A percentile compares a stretch with the other conserved stretches of the same genome.
phyloP scores from a whole-genome alignment of 1,139 yeast genomes.

The Nakaseomyces uthaithaninus region DNA sequence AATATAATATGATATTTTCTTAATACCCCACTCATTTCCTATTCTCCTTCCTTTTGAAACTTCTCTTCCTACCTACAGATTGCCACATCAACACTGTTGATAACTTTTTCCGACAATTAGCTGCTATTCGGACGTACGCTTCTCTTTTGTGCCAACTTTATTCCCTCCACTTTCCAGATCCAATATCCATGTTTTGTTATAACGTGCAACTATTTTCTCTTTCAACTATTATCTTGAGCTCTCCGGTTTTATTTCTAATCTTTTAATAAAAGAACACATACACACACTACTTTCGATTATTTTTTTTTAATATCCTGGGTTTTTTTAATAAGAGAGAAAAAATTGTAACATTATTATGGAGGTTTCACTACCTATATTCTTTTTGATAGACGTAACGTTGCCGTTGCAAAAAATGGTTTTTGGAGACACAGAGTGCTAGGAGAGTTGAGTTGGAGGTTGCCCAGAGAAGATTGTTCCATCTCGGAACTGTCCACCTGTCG shows the following conservation, averaged over 20 bases:
- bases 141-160: too few relatives aligned
- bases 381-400: constrained; percentile 6
- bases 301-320: constrained; percentile 5
- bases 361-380: too few relatives aligned
- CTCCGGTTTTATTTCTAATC: constrained; percentile 4
- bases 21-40: not conserved
- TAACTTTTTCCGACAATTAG: too few relatives aligned
- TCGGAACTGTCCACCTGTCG: too few relatives aligned
- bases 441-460: too few relatives aligned
- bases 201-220: constrained; percentile 6
- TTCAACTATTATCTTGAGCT: not conserved
- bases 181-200: not conserved
- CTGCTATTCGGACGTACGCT: too few relatives aligned
- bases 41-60: not conserved
- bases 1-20: constrained; percentile 5
- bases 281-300: constrained; percentile 7
- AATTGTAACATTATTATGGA: constrained; percentile 7
- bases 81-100: too few relatives aligned
- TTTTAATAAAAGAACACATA: constrained; percentile 6
- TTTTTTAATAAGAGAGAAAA: constrained; percentile 5
- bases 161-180: too few relatives aligned
- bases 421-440: too few relatives aligned
- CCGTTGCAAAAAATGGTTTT: not conserved
- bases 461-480: too few relatives aligned
- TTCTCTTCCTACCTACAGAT: not conserved